Base-by-base conservation (phyloP, 768 basidiomycete genomes). In the Galerina marginata region DNA sequence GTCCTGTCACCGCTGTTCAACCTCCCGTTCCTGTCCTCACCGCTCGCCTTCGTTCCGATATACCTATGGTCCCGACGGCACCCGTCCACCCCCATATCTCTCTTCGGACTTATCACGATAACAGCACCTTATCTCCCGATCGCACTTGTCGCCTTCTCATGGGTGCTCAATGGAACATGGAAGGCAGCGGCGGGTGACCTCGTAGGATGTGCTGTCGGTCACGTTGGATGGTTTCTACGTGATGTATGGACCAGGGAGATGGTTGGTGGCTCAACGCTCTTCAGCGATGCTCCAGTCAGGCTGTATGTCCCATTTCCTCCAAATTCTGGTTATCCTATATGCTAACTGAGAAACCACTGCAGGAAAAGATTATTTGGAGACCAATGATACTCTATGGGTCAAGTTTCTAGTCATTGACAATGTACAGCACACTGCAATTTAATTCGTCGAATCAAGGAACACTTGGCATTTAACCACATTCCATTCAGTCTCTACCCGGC, bases 31-130 rank as follows among this genome's bases (percentile, higher is more conserved):
- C 88, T 98, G 46, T 96, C 95, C 4, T 92, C 94, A 0, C 89
- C 95, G 0, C 84, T 96, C 33, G 95, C 95, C 0, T 97, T 96
- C 69, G 93, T 96, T 2, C 91, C 96, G 3, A 97, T 98, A 42
- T 99, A 99, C 73, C 81, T 99, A 60, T 99, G 97, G 97, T 95
- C 95, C 15, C 81, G 96, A 54, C 84, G 95, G 20, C 96, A 99
- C 72, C 95, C 96, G 3, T 87, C 90, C 4, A 93, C 95, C 3
- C 93, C 94, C n/a, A 95, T 99, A 59, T 96, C 94, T 2, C 85
- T 99, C 14, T 97, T 99, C 67, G 96, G 96, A 9, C 79, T 99
- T 26, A 82, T 99, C 68, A 98, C 93, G 3, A 95, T 99, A 69
- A 91, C 93, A 0, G 96, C 96, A 0, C 94, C 96, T 0, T 98